Evolutionary conservation across 306 rosid genomes (phyloP).

Genomic region (Prunus mume): DNA sequence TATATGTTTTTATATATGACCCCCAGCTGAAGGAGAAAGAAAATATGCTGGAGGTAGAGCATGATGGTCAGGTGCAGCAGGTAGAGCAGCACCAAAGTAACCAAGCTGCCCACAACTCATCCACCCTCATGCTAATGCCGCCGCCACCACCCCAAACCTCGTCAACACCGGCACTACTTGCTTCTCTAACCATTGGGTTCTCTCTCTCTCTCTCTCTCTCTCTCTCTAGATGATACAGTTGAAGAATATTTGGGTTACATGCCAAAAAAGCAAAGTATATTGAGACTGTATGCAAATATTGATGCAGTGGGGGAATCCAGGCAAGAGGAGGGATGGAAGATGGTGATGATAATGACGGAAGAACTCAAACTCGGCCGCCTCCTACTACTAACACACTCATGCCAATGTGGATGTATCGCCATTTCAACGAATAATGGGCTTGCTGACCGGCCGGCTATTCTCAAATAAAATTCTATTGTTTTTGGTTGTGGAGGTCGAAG

Average conservation of each 20-base stretch:
- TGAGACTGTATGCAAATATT: neutral
- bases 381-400: conserved; percentile 21
- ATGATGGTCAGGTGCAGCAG: conserved; percentile 28
- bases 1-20: neutral
- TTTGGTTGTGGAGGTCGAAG: neutral
- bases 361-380: conserved; percentile 31
- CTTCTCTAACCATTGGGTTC: conserved; percentile 57
- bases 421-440: conserved; percentile 24
- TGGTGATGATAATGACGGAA: conserved; percentile 3
- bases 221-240: neutral
- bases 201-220: conserved; percentile 9
- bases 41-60: conserved; percentile 21
- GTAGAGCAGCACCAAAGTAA: conserved; percentile 17
- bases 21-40: conserved; percentile 57
- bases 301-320: conserved; percentile 48
- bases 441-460: neutral
- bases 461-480: neutral
- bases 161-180: conserved; percentile 24
- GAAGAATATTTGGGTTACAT: neutral
- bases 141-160: conserved; percentile 26
- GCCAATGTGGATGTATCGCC: conserved; percentile 79
- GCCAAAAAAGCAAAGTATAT: neutral
- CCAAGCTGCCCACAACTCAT: conserved; percentile 33
- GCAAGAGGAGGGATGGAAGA: conserved; percentile 36
- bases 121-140: conserved; percentile 31